phyloP scores from a whole-genome alignment of 2,329 filamentous ascomycete species.

The Bipolaris bicolor region DNA sequence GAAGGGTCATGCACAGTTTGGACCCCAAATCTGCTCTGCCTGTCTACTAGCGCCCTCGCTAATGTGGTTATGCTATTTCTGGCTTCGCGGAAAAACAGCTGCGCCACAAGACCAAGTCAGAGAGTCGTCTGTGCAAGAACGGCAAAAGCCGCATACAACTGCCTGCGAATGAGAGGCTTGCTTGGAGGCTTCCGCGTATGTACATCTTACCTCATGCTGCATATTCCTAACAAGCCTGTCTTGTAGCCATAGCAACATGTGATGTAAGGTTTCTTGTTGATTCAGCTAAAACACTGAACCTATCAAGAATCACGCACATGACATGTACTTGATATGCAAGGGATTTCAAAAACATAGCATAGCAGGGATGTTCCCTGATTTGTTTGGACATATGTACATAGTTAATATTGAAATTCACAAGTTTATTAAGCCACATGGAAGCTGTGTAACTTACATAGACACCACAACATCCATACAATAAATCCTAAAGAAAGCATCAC shows the following conservation, averaged over 20 bases:
- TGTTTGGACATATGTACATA: too few species aligned
- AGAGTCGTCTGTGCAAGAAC: not conserved
- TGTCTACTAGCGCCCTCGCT: conserved; percentile 14
- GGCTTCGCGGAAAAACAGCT: not conserved
- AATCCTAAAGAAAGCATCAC: too few species aligned
- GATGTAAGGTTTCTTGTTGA: not conserved
- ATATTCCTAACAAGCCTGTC: not conserved
- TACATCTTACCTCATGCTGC: not conserved
- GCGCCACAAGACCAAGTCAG: not conserved
- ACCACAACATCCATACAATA: too few species aligned
- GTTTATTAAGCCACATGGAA: too few species aligned
- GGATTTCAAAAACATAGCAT: too few species aligned
- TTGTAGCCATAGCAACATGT: not conserved
- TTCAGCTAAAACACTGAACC: too few species aligned
- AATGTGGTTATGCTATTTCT: conserved; percentile 14
- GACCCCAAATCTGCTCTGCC: conserved; percentile 6
- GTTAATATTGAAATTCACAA: too few species aligned
- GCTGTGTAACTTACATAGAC: too few species aligned
- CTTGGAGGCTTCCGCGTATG: not conserved
- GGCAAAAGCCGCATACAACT: not conserved
- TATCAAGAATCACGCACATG: too few species aligned
- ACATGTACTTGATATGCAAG: too few species aligned
- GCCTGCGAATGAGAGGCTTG: not conserved
- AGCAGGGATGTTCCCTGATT: too few species aligned
- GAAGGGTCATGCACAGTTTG: conserved; percentile 4